Evolutionary conservation across 2,329 filamentous ascomycete genomes (phyloP).

Genomic region (Pyrenophora teres): DNA sequence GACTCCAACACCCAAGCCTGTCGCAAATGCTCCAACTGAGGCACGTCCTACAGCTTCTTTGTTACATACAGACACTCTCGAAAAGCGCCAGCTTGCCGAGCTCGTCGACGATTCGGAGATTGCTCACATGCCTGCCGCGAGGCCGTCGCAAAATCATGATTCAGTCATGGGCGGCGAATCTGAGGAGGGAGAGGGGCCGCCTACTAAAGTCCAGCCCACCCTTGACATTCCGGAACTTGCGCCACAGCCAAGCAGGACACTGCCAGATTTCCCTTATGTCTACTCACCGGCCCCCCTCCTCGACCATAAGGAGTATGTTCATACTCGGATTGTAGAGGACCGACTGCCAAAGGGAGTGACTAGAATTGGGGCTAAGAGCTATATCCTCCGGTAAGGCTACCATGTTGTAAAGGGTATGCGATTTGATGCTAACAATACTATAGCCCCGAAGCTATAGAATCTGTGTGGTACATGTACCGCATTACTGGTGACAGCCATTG

Average conservation of each 20-base stretch:
- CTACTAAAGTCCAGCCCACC: conserved; percentile 28
- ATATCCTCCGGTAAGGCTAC: conserved; percentile 61
- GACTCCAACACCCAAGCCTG: conserved; percentile 24
- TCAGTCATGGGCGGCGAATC: conserved; percentile 25
- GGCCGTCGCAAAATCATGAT: conserved; percentile 12
- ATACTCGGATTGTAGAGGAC: conserved; percentile 48
- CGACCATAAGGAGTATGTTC: conserved; percentile 44
- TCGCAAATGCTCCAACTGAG: conserved; percentile 10
- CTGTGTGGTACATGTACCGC: conserved; percentile 77
- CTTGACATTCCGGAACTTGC: conserved; percentile 16
- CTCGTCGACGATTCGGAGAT: conserved; percentile 29
- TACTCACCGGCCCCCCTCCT: conserved; percentile 39
- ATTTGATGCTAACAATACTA: neutral
- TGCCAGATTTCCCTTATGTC: conserved; percentile 37
- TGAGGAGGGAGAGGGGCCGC: conserved; percentile 27
- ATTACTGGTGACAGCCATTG: conserved; percentile 69
- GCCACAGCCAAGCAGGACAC: conserved; percentile 20
- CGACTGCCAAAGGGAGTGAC: conserved; percentile 62
- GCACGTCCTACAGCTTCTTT: conserved; percentile 25
- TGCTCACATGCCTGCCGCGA: conserved; percentile 14
- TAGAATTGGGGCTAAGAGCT: conserved; percentile 60
- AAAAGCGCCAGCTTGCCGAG: conserved; percentile 35
- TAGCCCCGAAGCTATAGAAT: conserved; percentile 77
- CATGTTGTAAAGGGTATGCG: neutral
- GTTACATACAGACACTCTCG: conserved; percentile 26